Percentiles rank a stretch among this genome's conserved stretches.
phyloP scores from a whole-genome alignment of 2,329 filamentous ascomycete genomes.

The Exophiala sideris region DNA sequence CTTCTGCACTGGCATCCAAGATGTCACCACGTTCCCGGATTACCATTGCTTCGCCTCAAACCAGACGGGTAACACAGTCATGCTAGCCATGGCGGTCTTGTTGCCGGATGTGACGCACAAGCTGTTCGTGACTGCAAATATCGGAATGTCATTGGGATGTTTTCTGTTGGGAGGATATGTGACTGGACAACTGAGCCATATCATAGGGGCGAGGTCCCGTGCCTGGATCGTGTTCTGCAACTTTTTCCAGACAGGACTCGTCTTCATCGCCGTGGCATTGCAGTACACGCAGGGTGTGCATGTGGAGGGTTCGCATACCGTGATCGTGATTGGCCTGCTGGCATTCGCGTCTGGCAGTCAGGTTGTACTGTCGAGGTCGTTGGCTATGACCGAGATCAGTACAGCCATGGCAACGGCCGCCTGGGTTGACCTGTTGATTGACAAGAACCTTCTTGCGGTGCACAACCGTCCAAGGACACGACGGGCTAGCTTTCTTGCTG shows the following conservation, averaged over 20 bases:
- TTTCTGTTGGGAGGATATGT: conserved; percentile 56
- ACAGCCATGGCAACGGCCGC: conserved; percentile 65
- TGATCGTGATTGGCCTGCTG: conserved; percentile 50
- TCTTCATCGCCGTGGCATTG: conserved; percentile 50
- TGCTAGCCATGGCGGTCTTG: conserved; percentile 50
- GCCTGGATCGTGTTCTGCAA: conserved; percentile 56
- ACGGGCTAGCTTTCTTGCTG: conserved; percentile 48
- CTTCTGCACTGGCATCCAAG: conserved; percentile 44
- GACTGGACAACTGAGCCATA: conserved; percentile 56
- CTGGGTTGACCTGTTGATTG: conserved; percentile 59
- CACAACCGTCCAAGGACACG: conserved; percentile 52
- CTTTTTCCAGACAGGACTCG: conserved; percentile 52
- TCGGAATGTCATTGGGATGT: conserved; percentile 53
- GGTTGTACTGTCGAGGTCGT: conserved; percentile 55
- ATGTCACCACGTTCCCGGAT: conserved; percentile 59
- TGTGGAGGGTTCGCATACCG: conserved; percentile 37
- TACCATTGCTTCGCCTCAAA: conserved; percentile 63
- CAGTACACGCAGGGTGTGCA: conserved; percentile 35
- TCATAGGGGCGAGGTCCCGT: conserved; percentile 49
- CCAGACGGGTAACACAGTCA: conserved; percentile 64
- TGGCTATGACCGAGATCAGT: conserved; percentile 59
- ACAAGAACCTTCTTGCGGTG: conserved; percentile 47
- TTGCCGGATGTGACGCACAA: conserved; percentile 47
- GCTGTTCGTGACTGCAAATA: conserved; percentile 53
- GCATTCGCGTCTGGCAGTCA: conserved; percentile 58